Evolutionary conservation across 495 filamentous ascomycete genomes (phyloP), one percentile per base, ranked within the genome.

Genomic region (Antarctomyces pellizariae): DNA sequence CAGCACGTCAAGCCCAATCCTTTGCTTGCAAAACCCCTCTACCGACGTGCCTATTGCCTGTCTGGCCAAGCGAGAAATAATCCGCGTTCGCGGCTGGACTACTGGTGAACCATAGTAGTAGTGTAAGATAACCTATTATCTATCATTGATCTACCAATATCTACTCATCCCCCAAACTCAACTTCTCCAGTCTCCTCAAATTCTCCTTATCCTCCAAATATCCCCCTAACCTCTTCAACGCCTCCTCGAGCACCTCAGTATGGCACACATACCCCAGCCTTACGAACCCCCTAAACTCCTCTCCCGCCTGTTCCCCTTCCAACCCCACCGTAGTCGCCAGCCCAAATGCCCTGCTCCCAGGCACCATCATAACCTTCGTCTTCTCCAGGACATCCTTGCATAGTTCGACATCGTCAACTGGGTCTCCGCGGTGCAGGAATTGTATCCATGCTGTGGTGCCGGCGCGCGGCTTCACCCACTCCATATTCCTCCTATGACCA

Each of bases 381-480:
- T 67, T 61, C 28, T 71, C 62, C 11, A 72, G 47, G 11, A 90
- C 44, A 37, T 62, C 56, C 40, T 70, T 53, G 37, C 76, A 83
- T 36, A 91, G 78, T 3, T 48, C 53, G 15, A 62, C 60, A 34
- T 82, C 74, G 34, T 89, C 63, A 1, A 89, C 57, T 2, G 69
- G 57, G 36, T 56, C 53, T 1, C 82, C 76, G 10, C 62, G 47
- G 30, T 54, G 55, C 29, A 58, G 53, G 34, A 91, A 78, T 31
- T 62, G 66, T 13, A 90, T 56, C 38, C 90, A 72, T 1, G 75
- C 75, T 3, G 75, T 89, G 2, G 80, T 90, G 0, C 82, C 82
- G 2, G 75, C 79, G 9, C 66, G 69, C 5, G 82, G 82, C 43
- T 64, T 76, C 3, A 66, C 54, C 74, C 77, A 84, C 0, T 46